These are phyloP conservation scores for Linderniella brevidens DNA, from an alignment of 257 asterid genomes.

Conservation along the genomic window DNA sequence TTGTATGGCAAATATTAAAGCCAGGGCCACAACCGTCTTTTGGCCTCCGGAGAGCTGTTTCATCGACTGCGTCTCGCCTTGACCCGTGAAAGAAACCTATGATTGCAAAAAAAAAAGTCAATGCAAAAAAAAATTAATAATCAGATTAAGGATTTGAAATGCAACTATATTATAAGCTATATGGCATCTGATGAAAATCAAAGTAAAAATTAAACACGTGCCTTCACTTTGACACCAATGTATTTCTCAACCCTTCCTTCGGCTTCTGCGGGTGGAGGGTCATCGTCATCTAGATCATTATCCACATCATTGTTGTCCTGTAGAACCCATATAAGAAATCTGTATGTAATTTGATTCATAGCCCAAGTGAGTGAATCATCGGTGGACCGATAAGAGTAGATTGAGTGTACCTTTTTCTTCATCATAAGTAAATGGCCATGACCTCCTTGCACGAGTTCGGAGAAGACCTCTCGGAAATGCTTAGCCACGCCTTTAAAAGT, in stretches of 20 bases:
- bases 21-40: constrained; percentile 93
- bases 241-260: constrained; percentile 96
- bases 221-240: constrained; percentile 98
- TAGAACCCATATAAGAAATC: not conserved
- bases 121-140: not conserved
- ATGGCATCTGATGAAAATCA: constrained; percentile 1
- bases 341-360: too few relatives aligned
- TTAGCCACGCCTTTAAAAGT: constrained; percentile 96
- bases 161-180: too few relatives aligned
- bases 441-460: constrained; percentile 98
- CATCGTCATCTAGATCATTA: constrained; percentile 77
- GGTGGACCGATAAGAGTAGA: too few relatives aligned
- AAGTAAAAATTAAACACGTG: constrained; percentile 14
- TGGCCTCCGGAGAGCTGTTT: constrained; percentile 97
- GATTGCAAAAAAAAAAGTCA: constrained; percentile 9
- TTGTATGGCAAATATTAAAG: constrained; percentile 88
- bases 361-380: too few relatives aligned
- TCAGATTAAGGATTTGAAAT: not conserved
- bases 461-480: constrained; percentile 91
- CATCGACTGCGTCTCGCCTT: constrained; percentile 98
- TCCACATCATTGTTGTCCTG: constrained; percentile 73
- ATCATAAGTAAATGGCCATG: constrained; percentile 84
- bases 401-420: constrained; percentile 65
- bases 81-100: constrained; percentile 96
- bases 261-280: constrained; percentile 44